A percentile compares a stretch with the other conserved stretches of the same genome.
These are phyloP conservation scores for Rhamnella rubrinervis DNA, from an alignment of 331 rosid species.

Conservation along the genomic window DNA sequence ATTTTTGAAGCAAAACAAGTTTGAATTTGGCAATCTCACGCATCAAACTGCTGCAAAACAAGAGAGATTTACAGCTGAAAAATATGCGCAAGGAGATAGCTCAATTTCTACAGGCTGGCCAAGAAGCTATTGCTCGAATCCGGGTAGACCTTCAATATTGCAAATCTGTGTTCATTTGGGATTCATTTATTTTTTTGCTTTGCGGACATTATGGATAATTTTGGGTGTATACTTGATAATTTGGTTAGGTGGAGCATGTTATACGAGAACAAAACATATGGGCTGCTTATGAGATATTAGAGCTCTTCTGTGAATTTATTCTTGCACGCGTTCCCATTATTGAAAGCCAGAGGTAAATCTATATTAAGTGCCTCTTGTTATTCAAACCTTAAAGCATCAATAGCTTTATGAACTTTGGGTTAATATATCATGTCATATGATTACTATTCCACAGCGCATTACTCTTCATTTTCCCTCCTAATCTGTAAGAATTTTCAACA, in stretches of 20 bases:
- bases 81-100: slow-evolving; percentile 93
- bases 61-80: slow-evolving; percentile 84
- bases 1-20: slow-evolving; percentile 78
- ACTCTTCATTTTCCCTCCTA: neutral
- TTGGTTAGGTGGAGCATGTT: slow-evolving; percentile 90
- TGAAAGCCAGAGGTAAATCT: slow-evolving; percentile 77
- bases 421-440: neutral
- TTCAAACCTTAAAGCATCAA: neutral
- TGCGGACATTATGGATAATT: neutral
- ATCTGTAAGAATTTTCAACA: too few relatives aligned
- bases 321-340: slow-evolving; percentile 93
- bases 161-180: slow-evolving; percentile 3
- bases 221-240: slow-evolving; percentile 21
- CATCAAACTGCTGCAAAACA: slow-evolving; percentile 91
- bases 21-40: slow-evolving; percentile 81
- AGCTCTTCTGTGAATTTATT: slow-evolving; percentile 90
- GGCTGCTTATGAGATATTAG: slow-evolving; percentile 93
- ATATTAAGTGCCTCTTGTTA: neutral
- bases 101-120: slow-evolving; percentile 94
- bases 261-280: slow-evolving; percentile 85
- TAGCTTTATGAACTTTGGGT: neutral
- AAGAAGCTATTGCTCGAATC: slow-evolving; percentile 89
- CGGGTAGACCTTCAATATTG: slow-evolving; percentile 51
- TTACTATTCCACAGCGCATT: neutral
- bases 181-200: slow-evolving; percentile 12